Percentiles rank a stretch among this genome's conserved stretches.
Conservation (phyloP, 352 stramenopile genomes). For the Globisporangium apiculatum region DNA sequence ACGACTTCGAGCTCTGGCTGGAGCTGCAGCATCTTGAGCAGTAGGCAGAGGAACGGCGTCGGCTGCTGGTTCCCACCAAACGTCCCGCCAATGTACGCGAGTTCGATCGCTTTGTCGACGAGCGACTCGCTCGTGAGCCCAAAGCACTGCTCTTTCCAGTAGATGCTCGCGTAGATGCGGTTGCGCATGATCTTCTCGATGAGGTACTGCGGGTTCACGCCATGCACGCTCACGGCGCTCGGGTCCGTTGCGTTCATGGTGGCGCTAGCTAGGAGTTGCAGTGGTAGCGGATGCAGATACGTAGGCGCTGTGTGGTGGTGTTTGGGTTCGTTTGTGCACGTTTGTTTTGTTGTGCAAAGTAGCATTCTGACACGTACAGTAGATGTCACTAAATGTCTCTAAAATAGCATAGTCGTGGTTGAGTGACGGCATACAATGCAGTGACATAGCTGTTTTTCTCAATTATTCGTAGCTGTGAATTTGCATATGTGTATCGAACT, state of each 20-base stretch:
- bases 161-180: constrained; percentile 93
- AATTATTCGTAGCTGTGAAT: neutral
- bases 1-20: constrained; percentile 95
- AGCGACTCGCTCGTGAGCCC: constrained; percentile 94
- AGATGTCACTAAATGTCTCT: too few species aligned
- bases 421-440: too few species aligned
- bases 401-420: too few species aligned
- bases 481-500: neutral
- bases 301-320: neutral
- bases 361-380: too few species aligned
- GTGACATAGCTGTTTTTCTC: too few species aligned
- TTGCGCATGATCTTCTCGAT: constrained; percentile 98
- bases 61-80: constrained; percentile 95
- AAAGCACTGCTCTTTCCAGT: constrained; percentile 99
- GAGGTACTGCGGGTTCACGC: constrained; percentile 96
- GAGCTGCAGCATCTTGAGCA: constrained; percentile 98
- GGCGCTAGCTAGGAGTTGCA: neutral
- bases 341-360: too few species aligned
- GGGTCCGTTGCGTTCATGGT: constrained; percentile 90
- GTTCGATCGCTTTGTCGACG: constrained; percentile 93
- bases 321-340: neutral
- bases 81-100: constrained; percentile 90
- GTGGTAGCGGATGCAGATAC: neutral
- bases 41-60: constrained; percentile 96
- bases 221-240: constrained; percentile 88